Conservation (phyloP, 345 rosid species). For the Populus alba region DNA sequence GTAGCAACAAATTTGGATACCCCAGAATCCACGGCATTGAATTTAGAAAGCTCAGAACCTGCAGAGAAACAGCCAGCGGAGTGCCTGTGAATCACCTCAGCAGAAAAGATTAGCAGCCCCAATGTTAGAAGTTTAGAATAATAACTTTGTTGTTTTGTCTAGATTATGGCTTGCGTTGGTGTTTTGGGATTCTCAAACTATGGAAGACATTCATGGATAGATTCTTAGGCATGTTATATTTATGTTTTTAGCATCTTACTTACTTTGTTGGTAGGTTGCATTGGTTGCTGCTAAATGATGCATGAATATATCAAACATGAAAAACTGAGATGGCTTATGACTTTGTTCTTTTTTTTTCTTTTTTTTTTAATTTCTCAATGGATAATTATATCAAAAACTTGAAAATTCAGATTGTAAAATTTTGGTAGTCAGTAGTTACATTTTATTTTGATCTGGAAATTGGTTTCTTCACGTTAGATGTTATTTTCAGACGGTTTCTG, state of each 20-base stretch:
- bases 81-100: neutral
- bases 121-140: slow-evolving; percentile 8
- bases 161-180: neutral
- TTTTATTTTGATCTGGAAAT: neutral
- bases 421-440: too few relatives aligned
- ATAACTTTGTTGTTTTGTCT: slow-evolving; percentile 9
- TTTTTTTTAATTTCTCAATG: neutral
- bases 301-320: neutral
- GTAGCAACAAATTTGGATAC: slow-evolving; percentile 39
- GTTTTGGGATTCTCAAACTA: slow-evolving; percentile 1
- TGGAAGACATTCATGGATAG: neutral
- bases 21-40: slow-evolving; percentile 27
- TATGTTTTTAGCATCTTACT: neutral
- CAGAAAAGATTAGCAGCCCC: neutral
- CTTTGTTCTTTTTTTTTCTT: neutral
- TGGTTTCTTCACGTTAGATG: neutral
- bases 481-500: neutral
- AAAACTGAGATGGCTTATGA: neutral
- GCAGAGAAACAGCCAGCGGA: neutral
- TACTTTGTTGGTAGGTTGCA: neutral
- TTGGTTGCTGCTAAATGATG: neutral
- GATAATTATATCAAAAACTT: neutral
- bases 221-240: slow-evolving; percentile 1
- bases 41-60: slow-evolving; percentile 35
- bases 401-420: neutral